Evolutionary conservation across 192 early-diverging fungal genomes (phyloP).

Genomic region (Coemansia sp.): DNA sequence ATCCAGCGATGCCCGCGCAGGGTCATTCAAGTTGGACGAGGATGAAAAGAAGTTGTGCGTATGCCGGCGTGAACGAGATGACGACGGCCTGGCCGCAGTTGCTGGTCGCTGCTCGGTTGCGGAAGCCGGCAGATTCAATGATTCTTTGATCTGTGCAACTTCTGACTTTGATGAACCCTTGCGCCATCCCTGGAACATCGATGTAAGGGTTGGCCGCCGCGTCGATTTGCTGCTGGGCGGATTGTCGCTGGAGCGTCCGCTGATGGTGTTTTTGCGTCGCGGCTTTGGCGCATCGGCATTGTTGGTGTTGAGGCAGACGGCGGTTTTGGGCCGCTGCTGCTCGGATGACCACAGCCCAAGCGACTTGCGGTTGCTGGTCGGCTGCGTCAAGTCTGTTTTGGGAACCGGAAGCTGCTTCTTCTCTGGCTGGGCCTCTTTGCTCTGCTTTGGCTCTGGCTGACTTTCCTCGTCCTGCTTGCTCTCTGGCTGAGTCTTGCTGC

Average conservation of each 20-base stretch:
- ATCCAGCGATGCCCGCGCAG: conserved; percentile 27
- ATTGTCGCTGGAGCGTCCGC: background rate
- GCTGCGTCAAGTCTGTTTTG: background rate
- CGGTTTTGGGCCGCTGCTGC: background rate
- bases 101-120: conserved; percentile 6
- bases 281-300: background rate
- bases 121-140: conserved; percentile 26
- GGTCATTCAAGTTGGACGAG: conserved; percentile 4
- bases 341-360: conserved; percentile 12
- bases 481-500: too few relatives aligned
- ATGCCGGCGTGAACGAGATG: conserved; percentile 30
- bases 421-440: too few relatives aligned
- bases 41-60: conserved; percentile 51
- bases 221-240: background rate
- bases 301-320: background rate
- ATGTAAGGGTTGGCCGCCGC: conserved; percentile 15
- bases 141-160: conserved; percentile 7
- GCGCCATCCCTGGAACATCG: conserved; percentile 14
- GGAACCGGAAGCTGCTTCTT: background rate
- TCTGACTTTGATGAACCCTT: conserved; percentile 11
- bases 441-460: too few relatives aligned
- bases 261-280: conserved; percentile 7
- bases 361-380: conserved; percentile 2
- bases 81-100: conserved; percentile 1
- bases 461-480: too few relatives aligned